phyloP scores from a whole-genome alignment of 2,329 filamentous ascomycete genomes.

The Mollisia scopiformis region DNA sequence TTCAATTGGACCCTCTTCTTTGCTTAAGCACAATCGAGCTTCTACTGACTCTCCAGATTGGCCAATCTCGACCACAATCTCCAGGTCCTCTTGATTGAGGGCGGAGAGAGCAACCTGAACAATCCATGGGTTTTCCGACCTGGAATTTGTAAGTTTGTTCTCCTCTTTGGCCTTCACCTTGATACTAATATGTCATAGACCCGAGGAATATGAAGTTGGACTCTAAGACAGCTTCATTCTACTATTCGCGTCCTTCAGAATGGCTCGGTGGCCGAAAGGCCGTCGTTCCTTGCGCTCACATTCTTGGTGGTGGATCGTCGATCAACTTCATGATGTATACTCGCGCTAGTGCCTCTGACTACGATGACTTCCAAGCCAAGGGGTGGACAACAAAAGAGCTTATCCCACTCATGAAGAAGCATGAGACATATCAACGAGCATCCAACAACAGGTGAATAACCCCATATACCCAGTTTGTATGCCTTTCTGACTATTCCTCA shows the following conservation, averaged over 20 bases:
- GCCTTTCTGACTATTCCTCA: conserved; percentile 10
- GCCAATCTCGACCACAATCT: conserved; percentile 50
- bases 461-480: too few species aligned
- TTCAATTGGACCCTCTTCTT: neutral
- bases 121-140: conserved; percentile 54
- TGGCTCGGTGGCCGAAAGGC: conserved; percentile 64
- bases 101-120: conserved; percentile 55
- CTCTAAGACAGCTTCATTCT: conserved; percentile 69
- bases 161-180: conserved; percentile 34
- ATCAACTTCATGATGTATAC: conserved; percentile 63
- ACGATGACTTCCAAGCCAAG: conserved; percentile 55
- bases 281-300: conserved; percentile 47
- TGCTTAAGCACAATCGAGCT: neutral
- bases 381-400: conserved; percentile 57
- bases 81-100: conserved; percentile 55
- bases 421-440: conserved; percentile 57
- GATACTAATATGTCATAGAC: conserved; percentile 23
- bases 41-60: conserved; percentile 39
- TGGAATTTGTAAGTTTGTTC: conserved; percentile 49
- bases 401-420: conserved; percentile 57
- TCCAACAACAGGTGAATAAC: conserved; percentile 56
- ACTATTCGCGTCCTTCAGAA: conserved; percentile 59
- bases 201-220: conserved; percentile 38
- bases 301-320: conserved; percentile 65
- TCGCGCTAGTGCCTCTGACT: conserved; percentile 48